These are phyloP conservation scores for Vanderwaltozyma tropicalis DNA, from an alignment of 805 yeast species.

Conservation along the genomic window DNA sequence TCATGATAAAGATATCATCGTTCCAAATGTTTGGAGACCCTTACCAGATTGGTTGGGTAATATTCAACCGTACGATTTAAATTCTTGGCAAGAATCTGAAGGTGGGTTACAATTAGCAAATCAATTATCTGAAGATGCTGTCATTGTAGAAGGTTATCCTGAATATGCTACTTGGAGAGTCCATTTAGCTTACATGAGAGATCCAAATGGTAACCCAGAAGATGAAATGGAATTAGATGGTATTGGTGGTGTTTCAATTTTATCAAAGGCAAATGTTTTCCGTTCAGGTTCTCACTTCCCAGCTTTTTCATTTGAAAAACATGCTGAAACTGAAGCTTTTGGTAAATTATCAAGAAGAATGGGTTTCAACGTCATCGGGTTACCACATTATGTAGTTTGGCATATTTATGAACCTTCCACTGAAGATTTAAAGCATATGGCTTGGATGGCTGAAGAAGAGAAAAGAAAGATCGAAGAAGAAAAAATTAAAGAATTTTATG, in stretches of 20 bases:
- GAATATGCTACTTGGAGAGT: constrained; percentile 82
- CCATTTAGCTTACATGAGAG: constrained; percentile 65
- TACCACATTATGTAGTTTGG: constrained; percentile 95
- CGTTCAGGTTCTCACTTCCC: constrained; percentile 78
- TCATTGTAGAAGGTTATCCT: constrained; percentile 80
- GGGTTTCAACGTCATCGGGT: constrained; percentile 80
- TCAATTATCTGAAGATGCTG: constrained; percentile 65
- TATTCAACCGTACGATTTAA: constrained; percentile 91
- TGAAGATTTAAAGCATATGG: constrained; percentile 82
- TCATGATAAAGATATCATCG: constrained; percentile 56
- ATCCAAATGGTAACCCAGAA: constrained; percentile 46
- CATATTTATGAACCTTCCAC: constrained; percentile 92
- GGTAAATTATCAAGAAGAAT: constrained; percentile 80
- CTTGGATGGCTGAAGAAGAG: constrained; percentile 81
- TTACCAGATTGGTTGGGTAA: constrained; percentile 72
- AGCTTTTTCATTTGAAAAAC: constrained; percentile 73
- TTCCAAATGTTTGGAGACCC: constrained; percentile 95
- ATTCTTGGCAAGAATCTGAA: constrained; percentile 90
- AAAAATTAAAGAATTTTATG: constrained; percentile 52
- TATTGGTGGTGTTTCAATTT: constrained; percentile 77
- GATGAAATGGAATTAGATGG: constrained; percentile 70
- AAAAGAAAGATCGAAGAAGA: constrained; percentile 51
- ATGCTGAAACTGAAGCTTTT: constrained; percentile 88
- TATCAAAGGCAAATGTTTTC: constrained; percentile 64
- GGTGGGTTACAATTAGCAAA: constrained; percentile 61